phyloP scores from a whole-genome alignment of 345 rosid species.

The Physaria fendleri region DNA sequence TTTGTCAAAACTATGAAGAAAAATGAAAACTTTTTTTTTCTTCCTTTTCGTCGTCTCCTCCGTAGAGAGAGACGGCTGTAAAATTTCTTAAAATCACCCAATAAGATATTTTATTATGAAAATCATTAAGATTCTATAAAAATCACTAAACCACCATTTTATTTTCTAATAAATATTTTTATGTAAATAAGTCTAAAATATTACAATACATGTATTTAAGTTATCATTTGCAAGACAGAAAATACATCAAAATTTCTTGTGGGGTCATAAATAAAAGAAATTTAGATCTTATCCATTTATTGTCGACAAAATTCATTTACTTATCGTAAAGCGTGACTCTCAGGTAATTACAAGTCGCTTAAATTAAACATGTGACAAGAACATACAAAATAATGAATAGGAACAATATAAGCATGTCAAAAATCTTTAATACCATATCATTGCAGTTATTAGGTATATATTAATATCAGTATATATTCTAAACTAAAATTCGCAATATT shows the following conservation, averaged over 20 bases:
- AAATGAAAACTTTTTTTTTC: too few species aligned
- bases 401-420: slow-evolving; percentile 5
- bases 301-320: not conserved
- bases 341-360: not conserved
- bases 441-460: too few species aligned
- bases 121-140: too few species aligned
- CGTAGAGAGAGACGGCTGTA: too few species aligned
- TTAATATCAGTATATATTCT: slow-evolving; percentile 19
- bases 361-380: not conserved
- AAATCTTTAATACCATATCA: not conserved
- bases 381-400: not conserved
- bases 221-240: slow-evolving; percentile 20
- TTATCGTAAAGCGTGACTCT: not conserved
- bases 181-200: not conserved
- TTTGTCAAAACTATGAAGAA: too few species aligned
- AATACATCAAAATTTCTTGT: slow-evolving; percentile 21
- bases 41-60: too few species aligned
- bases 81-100: too few species aligned
- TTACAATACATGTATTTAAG: slow-evolving; percentile 12
- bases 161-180: not conserved
- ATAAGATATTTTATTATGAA: too few species aligned
- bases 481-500: not conserved
- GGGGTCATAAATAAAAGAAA: slow-evolving; percentile 20
- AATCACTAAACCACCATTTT: too few species aligned
- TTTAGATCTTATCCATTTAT: slow-evolving; percentile 17